Conservation (phyloP, 176 grass and related monocot genomes). For the Eremochloa ophiuroides region DNA sequence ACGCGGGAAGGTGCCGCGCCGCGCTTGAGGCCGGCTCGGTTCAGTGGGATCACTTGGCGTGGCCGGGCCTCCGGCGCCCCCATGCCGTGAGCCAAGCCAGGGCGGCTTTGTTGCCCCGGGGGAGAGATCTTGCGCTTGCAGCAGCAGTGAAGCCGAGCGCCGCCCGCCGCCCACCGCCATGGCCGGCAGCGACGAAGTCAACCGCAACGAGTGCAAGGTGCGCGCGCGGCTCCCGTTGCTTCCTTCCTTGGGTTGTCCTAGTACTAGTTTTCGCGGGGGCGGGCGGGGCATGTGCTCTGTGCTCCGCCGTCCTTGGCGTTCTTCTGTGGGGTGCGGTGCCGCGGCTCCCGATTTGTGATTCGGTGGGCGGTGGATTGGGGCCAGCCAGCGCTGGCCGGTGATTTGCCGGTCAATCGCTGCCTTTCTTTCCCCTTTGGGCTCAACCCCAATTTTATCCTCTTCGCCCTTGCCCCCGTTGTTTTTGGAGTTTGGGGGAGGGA, state of each 20-base stretch:
- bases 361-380: conserved; percentile 30
- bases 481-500: conserved; percentile 5
- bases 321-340: conserved; percentile 11
- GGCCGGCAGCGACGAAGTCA: conserved; percentile 98
- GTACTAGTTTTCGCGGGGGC: background rate
- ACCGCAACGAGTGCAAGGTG: conserved; percentile 98
- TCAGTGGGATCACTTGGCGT: conserved; percentile 26
- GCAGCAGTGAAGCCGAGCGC: conserved; percentile 10
- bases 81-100: conserved; percentile 29
- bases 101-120: background rate
- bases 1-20: background rate
- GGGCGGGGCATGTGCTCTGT: background rate
- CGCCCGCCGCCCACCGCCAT: conserved; percentile 33
- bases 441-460: conserved; percentile 39
- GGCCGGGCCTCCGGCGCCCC: background rate
- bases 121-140: conserved; percentile 11
- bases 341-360: conserved; percentile 27
- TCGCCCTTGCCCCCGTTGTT: conserved; percentile 27
- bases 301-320: conserved; percentile 12
- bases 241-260: background rate
- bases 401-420: conserved; percentile 48
- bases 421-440: conserved; percentile 62
- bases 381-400: conserved; percentile 18
- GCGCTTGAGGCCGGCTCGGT: background rate
- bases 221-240: background rate